Percentiles rank a stretch among this genome's conserved stretches.
Conservation (phyloP, 1,284 basidiomycete genomes). For the Naganishia albida region DNA sequence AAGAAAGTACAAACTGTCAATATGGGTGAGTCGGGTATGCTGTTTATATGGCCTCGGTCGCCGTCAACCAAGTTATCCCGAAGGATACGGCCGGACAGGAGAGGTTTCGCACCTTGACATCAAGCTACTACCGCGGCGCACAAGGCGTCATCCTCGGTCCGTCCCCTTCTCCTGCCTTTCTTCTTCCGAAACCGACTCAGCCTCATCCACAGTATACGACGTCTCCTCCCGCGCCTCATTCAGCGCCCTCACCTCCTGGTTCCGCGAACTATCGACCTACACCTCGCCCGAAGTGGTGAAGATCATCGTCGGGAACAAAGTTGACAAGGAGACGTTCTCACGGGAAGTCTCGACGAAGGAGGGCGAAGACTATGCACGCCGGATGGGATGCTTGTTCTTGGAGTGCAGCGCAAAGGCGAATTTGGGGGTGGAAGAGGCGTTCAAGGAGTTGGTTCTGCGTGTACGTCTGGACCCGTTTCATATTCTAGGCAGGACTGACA, state of each 20-base stretch:
- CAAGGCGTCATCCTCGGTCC: constrained; percentile 75
- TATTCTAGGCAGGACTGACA: neutral
- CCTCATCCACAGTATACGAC: constrained; percentile 76
- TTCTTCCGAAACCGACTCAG: neutral
- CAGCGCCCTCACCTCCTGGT: constrained; percentile 89
- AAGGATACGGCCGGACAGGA: constrained; percentile 91
- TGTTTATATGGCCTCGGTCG: too few species aligned
- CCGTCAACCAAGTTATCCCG: neutral
- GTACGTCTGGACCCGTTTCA: constrained; percentile 41
- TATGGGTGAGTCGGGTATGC: constrained; percentile 55
- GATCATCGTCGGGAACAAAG: constrained; percentile 91
- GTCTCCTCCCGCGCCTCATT: constrained; percentile 88
- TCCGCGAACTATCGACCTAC: constrained; percentile 91
- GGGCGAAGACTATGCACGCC: constrained; percentile 74
- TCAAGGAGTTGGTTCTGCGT: constrained; percentile 74
- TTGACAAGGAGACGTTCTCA: constrained; percentile 71
- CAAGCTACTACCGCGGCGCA: constrained; percentile 81
- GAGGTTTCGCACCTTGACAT: constrained; percentile 86
- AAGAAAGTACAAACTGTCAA: constrained; percentile 59
- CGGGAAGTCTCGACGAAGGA: constrained; percentile 80
- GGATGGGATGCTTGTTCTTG: constrained; percentile 80
- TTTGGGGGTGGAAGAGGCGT: constrained; percentile 74
- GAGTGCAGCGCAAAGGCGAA: constrained; percentile 76
- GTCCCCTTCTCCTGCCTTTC: constrained; percentile 32
- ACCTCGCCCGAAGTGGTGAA: constrained; percentile 84